A percentile compares a stretch with the other conserved stretches of the same genome.
Evolutionary conservation across 2,329 filamentous ascomycete species (phyloP).

Genomic region (Penicillium sp.): DNA sequence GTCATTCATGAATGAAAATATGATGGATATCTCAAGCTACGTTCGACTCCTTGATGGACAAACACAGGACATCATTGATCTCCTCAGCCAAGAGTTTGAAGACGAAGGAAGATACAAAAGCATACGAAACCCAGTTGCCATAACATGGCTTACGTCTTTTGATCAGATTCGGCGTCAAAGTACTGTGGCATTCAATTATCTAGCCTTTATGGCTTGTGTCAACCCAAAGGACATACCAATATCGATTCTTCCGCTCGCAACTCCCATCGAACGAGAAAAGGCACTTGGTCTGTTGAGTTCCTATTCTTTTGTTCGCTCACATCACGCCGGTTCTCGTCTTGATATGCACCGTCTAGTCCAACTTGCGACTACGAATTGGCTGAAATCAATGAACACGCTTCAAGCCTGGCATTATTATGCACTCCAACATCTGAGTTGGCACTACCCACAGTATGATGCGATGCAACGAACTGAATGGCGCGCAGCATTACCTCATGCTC

Average conservation of each 20-base stretch:
- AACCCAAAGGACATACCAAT: conserved; percentile 25
- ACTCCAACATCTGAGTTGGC: not conserved
- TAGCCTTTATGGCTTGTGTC: conserved; percentile 31
- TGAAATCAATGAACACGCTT: conserved; percentile 6
- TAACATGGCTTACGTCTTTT: conserved; percentile 35
- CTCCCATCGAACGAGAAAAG: not conserved
- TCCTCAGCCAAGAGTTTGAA: conserved; percentile 30
- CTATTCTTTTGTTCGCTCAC: conserved; percentile 18
- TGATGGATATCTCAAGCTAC: conserved; percentile 8
- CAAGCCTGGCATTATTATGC: not conserved
- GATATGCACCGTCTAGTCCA: conserved; percentile 31
- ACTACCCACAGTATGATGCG: not conserved
- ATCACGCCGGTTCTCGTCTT: conserved; percentile 2
- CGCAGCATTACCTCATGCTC: conserved; percentile 18
- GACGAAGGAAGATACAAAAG: conserved; percentile 25
- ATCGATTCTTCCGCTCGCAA: conserved; percentile 17
- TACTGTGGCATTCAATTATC: conserved; percentile 19
- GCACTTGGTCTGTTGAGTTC: conserved; percentile 22
- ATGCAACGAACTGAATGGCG: conserved; percentile 15
- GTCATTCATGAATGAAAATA: conserved; percentile 28
- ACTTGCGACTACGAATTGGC: conserved; percentile 27
- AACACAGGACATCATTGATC: conserved; percentile 16
- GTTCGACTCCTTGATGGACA: conserved; percentile 20
- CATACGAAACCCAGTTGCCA: conserved; percentile 30
- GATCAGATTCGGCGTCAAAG: conserved; percentile 20